Evolutionary conservation across 495 filamentous ascomycete genomes (phyloP).

Genomic region (Neurospora hispaniola): DNA sequence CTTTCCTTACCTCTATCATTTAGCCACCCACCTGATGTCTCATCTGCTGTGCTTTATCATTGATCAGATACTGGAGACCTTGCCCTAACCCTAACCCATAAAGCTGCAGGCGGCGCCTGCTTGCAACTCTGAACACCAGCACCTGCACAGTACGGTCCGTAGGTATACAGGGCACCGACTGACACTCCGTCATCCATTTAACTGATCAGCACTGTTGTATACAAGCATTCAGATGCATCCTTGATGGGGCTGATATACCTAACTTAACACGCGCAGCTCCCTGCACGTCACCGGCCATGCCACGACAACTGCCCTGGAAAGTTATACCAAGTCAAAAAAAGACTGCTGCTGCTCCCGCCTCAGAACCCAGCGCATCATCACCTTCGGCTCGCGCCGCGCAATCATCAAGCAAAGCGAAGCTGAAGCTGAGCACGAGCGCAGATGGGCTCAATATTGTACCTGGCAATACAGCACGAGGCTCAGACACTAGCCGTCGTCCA

Average conservation of each 20-base stretch:
- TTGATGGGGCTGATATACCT: not conserved
- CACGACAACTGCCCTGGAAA: slow-evolving; percentile 23
- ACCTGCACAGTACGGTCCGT: not conserved
- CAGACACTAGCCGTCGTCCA: not conserved
- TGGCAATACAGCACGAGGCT: slow-evolving; percentile 5
- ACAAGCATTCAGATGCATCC: not conserved
- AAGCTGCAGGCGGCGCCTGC: not conserved
- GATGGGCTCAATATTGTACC: not conserved
- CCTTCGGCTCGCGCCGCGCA: not conserved
- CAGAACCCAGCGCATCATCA: slow-evolving; percentile 8
- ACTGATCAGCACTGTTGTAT: not conserved
- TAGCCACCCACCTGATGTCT: not conserved
- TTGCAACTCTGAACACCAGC: not conserved
- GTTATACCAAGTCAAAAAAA: slow-evolving; percentile 3
- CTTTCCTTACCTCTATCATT: not conserved
- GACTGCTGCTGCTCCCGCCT: not conserved
- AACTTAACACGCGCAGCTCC: not conserved
- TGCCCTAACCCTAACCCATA: too few species aligned
- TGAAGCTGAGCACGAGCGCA: not conserved
- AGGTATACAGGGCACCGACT: not conserved
- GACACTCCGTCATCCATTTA: not conserved
- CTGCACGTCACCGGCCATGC: slow-evolving; percentile 8
- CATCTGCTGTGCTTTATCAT: not conserved
- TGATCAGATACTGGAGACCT: not conserved
- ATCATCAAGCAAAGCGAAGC: not conserved